Evolutionary conservation across 1,139 yeast species (phyloP), one percentile per base, ranked within the genome.

Genomic region (Lodderomyces jiufengensis): DNA sequence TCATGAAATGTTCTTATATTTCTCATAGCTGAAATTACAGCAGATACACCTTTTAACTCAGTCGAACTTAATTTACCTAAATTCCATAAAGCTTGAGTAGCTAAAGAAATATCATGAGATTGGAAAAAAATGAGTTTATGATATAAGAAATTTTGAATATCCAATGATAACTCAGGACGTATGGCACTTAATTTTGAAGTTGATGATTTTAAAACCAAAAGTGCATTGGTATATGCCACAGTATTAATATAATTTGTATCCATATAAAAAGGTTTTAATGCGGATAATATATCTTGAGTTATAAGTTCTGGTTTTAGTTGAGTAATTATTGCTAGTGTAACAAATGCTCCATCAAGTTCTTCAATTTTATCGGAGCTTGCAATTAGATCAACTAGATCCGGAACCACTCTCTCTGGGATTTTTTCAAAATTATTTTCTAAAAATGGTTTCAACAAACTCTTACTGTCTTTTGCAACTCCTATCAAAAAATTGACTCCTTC

Each of bases 21-120:
- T 20, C 59, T 61, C 44, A 85, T 54, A 33, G 84, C 75, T 0
- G 88, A 75, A 1, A 77, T 57, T 11, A 84, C 71, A 0, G 87
- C 87, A 46, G 69, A 77, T 0, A 78, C 74, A 8, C 84, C 49
- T 43, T 75, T 74, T 1, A 53, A 42, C 0, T 73, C 68, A 41
- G 74, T 77, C 1, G 66, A 61, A 29, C 66, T 63, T 47, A 72
- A 57, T 9, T 48, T 53, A 4, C 84, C 66, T 1, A 84, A 60
- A 8, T 57, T 57, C 82, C 87, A 78, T 5, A 77, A 58, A 39
- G 85, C 69, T 2, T 88, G 85, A 51, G 84, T 70, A 0, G 88
- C 95, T 46, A 79, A 80, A 20, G 75, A 76, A 10, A 85, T 55
- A 46, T 84, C 90, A 39, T 56, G 64, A 0, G 70, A 65, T 36